Conservation (phyloP, 139 green algal genomes). For the Chlorella vulgaris region DNA sequence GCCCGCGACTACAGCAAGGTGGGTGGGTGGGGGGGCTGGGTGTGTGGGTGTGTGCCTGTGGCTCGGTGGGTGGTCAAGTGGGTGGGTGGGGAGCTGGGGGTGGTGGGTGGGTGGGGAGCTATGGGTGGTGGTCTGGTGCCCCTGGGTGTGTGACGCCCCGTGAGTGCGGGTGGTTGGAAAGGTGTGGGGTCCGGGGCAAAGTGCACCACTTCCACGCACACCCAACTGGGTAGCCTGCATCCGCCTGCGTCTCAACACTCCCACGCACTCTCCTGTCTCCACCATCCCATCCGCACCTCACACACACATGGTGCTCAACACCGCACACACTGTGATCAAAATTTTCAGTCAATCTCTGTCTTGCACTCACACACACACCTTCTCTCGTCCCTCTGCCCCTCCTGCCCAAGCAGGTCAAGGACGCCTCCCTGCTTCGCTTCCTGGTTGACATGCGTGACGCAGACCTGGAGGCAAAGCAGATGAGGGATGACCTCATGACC, state of each 20-base stretch:
- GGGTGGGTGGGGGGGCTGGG: not conserved
- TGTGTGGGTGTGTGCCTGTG: not conserved
- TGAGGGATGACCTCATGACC: slow-evolving; percentile 99
- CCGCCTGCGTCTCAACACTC: too few relatives aligned
- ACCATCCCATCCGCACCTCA: too few relatives aligned
- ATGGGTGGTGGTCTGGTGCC: not conserved
- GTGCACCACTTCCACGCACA: too few relatives aligned
- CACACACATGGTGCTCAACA: too few relatives aligned
- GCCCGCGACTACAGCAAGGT: slow-evolving; percentile 85
- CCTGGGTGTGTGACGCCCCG: not conserved
- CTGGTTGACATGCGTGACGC: slow-evolving; percentile 96
- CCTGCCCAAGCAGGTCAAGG: slow-evolving; percentile 75
- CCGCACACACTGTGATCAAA: too few relatives aligned
- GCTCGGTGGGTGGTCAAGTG: not conserved
- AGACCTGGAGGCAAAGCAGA: slow-evolving; percentile 86
- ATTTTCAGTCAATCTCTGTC: too few relatives aligned
- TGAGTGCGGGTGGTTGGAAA: not conserved
- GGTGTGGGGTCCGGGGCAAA: not conserved
- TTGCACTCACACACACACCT: too few relatives aligned
- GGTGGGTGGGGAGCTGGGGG: not conserved
- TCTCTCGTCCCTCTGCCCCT: too few relatives aligned
- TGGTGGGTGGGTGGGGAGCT: too few relatives aligned
- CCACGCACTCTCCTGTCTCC: too few relatives aligned
- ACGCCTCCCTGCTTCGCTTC: slow-evolving; percentile 96
- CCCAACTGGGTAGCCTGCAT: too few relatives aligned